Base-by-base conservation (phyloP, 148 eudicot species). In the Heliamphora exappendiculata region DNA sequence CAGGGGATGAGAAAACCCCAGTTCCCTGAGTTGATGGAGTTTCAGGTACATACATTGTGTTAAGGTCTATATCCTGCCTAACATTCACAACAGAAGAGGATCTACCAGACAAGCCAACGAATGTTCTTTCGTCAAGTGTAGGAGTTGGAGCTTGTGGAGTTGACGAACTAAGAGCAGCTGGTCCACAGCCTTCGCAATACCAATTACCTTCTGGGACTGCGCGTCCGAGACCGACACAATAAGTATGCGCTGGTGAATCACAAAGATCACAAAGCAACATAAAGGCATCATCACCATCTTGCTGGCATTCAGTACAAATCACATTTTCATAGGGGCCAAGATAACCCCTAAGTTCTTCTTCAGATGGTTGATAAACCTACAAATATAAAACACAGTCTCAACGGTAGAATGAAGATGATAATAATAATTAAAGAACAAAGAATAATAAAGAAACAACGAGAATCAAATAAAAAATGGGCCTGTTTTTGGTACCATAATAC, bases 181-280 rank as follows among this genome's bases (percentile, higher is more conserved):
- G 97, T 82, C 97, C 81, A 74, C 99, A 95, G 81, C 93, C 94
- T 66, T 93, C 96, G 79, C 99, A 95, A 80, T 93, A 95, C 99
- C 99, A 95, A 69, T 89, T 93, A 65, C 98, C 97, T 75, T 86
- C 96, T 36, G 98, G 98, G 42, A 95, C 98, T 77, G 86, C 96
- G 4, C 68, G 87, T 44, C 94, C 96, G 36, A 95, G 93, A 78
- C 98, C 98, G 70, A 95, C 93, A 79, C 98, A 95, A 42, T 86
- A 95, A 39, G 98, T 92, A 84, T 95, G 98, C 31, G 98, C 96
- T 77, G 98, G 96, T 74, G 98, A 95, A 82, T 95, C 96, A 81
- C 98, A 95, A 58, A 92, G 71, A 84, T 95, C 98, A 54, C 98
- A 95, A 0, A 95, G 92, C 67, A 95, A 78, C 97, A 95, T 95